Evolutionary conservation across 495 filamentous ascomycete genomes (phyloP).

Genomic region (Annulohypoxylon maeteangense): DNA sequence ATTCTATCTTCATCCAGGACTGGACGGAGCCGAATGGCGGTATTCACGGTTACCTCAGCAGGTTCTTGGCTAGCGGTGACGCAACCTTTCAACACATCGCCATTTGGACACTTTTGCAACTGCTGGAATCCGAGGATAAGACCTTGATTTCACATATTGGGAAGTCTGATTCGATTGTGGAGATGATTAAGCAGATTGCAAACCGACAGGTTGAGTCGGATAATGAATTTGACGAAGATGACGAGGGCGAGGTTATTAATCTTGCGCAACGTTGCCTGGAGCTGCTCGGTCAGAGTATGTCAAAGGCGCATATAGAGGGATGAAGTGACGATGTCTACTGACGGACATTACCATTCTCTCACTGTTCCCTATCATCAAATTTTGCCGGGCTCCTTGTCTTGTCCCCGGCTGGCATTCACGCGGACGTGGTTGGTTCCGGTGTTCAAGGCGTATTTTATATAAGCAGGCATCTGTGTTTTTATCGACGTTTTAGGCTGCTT

Average conservation of each 20-base stretch:
- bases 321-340: slow-evolving; percentile 39
- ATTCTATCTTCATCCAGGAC: slow-evolving; percentile 92
- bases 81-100: slow-evolving; percentile 99
- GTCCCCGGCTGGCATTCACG: slow-evolving; percentile 45
- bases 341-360: slow-evolving; percentile 24
- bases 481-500: slow-evolving; percentile 40
- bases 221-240: slow-evolving; percentile 84
- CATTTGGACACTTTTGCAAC: slow-evolving; percentile 96
- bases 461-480: slow-evolving; percentile 43
- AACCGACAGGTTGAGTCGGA: slow-evolving; percentile 92
- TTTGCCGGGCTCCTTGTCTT: slow-evolving; percentile 22
- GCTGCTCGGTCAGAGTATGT: slow-evolving; percentile 72
- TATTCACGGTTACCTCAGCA: slow-evolving; percentile 91
- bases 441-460: slow-evolving; percentile 51
- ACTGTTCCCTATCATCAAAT: slow-evolving; percentile 23
- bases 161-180: slow-evolving; percentile 86
- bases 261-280: slow-evolving; percentile 90
- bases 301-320: slow-evolving; percentile 67
- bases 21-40: slow-evolving; percentile 94
- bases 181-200: slow-evolving; percentile 89
- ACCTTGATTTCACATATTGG: slow-evolving; percentile 85
- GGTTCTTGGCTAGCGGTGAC: slow-evolving; percentile 93
- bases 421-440: slow-evolving; percentile 50
- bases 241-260: slow-evolving; percentile 91
- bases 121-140: slow-evolving; percentile 92